phyloP scores from a whole-genome alignment of 306 rosid genomes.

The Bauhinia variegata region DNA sequence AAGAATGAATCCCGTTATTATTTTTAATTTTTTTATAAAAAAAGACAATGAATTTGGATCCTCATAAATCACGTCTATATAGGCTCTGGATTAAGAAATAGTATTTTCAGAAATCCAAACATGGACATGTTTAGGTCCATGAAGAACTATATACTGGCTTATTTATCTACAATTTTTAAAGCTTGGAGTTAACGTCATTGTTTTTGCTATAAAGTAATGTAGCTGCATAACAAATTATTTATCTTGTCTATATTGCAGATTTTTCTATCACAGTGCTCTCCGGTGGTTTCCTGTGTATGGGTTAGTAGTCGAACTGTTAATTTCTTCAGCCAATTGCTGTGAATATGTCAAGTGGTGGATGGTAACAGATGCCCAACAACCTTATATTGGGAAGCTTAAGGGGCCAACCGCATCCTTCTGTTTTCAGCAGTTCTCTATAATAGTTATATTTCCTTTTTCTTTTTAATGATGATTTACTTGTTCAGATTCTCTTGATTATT shows the following conservation, averaged over 20 bases:
- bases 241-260: slow-evolving; percentile 54
- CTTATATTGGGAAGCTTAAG: not conserved
- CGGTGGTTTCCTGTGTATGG: slow-evolving; percentile 85
- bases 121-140: slow-evolving; percentile 21
- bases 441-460: too few relatives aligned
- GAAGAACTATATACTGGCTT: not conserved
- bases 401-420: not conserved
- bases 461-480: too few relatives aligned
- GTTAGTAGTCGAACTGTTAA: slow-evolving; percentile 58
- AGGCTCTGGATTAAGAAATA: slow-evolving; percentile 18
- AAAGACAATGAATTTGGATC: too few relatives aligned
- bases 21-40: too few relatives aligned
- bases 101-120: slow-evolving; percentile 1
- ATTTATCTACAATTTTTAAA: too few relatives aligned
- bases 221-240: slow-evolving; percentile 25
- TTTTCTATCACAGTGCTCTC: slow-evolving; percentile 93
- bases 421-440: not conserved
- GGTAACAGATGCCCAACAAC: not conserved
- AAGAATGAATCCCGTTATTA: not conserved
- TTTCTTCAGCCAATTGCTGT: not conserved
- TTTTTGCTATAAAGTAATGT: not conserved
- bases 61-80: not conserved
- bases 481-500: too few relatives aligned
- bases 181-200: not conserved
- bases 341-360: not conserved